Evolutionary conservation across 2,329 filamentous ascomycete species (phyloP).

Genomic region (Chaetomium olivaceum): DNA sequence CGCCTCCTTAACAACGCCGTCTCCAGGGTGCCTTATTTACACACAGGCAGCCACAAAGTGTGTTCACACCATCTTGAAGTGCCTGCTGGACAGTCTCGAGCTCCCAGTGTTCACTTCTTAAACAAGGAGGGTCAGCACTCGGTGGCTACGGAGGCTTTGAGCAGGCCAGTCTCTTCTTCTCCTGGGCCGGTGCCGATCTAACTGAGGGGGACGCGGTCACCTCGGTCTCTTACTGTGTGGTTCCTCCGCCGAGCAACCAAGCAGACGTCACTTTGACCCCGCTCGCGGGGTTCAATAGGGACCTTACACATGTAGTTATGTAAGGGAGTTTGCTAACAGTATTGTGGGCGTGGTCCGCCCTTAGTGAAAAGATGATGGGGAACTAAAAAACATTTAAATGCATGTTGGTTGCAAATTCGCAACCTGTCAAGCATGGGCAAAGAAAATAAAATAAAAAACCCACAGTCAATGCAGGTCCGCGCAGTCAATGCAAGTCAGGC

Average conservation of each 20-base stretch:
- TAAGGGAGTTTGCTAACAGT: too few relatives aligned
- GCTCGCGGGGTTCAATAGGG: conserved; percentile 5
- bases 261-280: conserved; percentile 12
- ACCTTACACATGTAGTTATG: too few relatives aligned
- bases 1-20: conserved; percentile 16
- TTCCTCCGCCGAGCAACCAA: background rate
- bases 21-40: background rate
- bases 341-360: background rate
- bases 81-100: background rate
- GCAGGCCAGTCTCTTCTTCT: background rate
- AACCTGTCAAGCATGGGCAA: background rate
- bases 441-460: background rate
- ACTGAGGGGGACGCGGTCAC: background rate
- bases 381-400: background rate
- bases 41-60: background rate
- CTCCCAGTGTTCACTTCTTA: background rate
- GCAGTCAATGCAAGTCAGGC: conserved; percentile 8
- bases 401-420: background rate
- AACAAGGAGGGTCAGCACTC: too few relatives aligned
- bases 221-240: too few relatives aligned
- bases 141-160: background rate
- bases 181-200: too few relatives aligned
- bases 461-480: background rate
- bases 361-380: background rate
- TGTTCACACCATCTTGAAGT: background rate